Evolutionary conservation across 1,139 yeast species (phyloP), one percentile per base, ranked within the genome.

Genomic region (Hyphopichia wangnamkhiaoensis): DNA sequence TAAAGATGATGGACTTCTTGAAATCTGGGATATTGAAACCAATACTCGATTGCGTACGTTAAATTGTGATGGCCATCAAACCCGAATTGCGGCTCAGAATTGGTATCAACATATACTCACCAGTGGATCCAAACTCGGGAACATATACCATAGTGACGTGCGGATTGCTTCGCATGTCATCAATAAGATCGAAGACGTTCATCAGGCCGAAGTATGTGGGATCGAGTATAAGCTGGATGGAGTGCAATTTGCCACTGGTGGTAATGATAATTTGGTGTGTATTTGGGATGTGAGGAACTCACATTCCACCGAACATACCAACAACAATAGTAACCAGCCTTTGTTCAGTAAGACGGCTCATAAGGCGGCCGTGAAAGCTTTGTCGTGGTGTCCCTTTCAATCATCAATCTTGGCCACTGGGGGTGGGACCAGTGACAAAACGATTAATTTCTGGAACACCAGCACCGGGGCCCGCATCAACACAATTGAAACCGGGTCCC

Each of bases 311-410:
- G 24, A 14, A 30, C 27, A 6, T 5, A 9, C 28, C 10, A 18
- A n/a, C 13, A 18, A 18, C 13, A 37, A 43, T 41, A 35, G 42
- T 8, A 44, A 74, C 1, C 68, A 72, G 31, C 96, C 98, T 4
- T 74, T 83, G 45, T 88, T 84, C 59, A 70, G 84, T 16, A 88
- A 90, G 57, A 78, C 84, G 17, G 80, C 80, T 43, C 98, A 93
- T 62, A 83, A 79, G 31, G 97, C 98, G 0, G 98, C 98, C 0
- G 96, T 93, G 13, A 94, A 94, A 63, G 98, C 98, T 1, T 65
- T 94, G 40, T 82, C 94, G 13, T 94, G 97, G 96, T 88, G 96
- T 57, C 98, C 98, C 0, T 84, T 84, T 62, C 94, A 89, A 51
- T 68, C 72, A 25, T 85, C 87, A 47, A 64, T 93, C 39, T 71